phyloP scores from a whole-genome alignment of 805 yeast genomes.

The Candida bentonensis region DNA sequence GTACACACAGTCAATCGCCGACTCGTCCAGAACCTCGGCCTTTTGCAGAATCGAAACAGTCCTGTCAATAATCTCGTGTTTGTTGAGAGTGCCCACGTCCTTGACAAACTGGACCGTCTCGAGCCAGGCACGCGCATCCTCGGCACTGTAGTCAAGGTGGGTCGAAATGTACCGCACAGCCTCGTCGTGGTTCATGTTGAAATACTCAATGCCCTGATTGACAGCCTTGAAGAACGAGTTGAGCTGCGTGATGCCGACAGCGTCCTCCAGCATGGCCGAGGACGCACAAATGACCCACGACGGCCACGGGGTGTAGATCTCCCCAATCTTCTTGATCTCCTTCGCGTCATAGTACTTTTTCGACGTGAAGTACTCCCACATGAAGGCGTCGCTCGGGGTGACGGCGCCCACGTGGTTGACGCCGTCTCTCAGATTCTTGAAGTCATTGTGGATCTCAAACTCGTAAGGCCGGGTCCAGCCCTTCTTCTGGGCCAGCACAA shows the following conservation, averaged over 20 bases:
- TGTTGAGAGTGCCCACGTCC: slow-evolving; percentile 36
- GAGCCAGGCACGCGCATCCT: slow-evolving; percentile 73
- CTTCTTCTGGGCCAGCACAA: slow-evolving; percentile 55
- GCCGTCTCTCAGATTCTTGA: slow-evolving; percentile 63
- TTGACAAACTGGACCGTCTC: slow-evolving; percentile 55
- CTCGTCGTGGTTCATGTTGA: slow-evolving; percentile 44
- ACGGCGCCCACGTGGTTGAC: slow-evolving; percentile 45
- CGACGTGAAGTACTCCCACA: slow-evolving; percentile 93
- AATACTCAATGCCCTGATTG: slow-evolving; percentile 55
- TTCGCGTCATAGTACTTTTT: slow-evolving; percentile 68
- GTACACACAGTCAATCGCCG: slow-evolving; percentile 11
- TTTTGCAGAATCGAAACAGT: slow-evolving; percentile 43
- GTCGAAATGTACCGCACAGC: slow-evolving; percentile 49
- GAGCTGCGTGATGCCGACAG: slow-evolving; percentile 17
- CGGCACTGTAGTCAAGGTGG: slow-evolving; percentile 60
- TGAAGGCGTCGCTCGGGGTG: slow-evolving; percentile 59
- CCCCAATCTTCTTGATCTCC: slow-evolving; percentile 74
- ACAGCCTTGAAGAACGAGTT: slow-evolving; percentile 37
- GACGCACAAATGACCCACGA: slow-evolving; percentile 71
- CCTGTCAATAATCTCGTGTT: slow-evolving; percentile 32
- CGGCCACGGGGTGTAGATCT: slow-evolving; percentile 93
- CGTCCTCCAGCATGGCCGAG: slow-evolving; percentile 24
- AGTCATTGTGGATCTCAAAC: slow-evolving; percentile 49
- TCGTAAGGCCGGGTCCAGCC: slow-evolving; percentile 30
- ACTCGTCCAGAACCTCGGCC: slow-evolving; percentile 41